Base-by-base conservation (phyloP, 2,329 filamentous ascomycete species). In the Daldinia sp. region DNA sequence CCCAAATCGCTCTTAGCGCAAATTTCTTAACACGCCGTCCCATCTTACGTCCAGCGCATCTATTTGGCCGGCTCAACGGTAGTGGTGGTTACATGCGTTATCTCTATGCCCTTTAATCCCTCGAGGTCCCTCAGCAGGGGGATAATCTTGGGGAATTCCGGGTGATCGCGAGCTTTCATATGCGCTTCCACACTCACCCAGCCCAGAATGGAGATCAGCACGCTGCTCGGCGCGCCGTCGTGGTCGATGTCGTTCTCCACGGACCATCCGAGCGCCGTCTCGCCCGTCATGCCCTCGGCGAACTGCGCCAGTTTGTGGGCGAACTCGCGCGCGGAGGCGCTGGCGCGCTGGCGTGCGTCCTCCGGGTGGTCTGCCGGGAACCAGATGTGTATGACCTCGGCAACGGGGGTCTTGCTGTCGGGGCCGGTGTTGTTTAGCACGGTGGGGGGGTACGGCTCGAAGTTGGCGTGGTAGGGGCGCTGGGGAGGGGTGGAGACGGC, bases 171-270 rank as follows among this genome's bases (percentile, higher is more conserved):
- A 17, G 63, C 66, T 35, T 58, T 45, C 47, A 27, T 21, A 30
- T 69, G 61, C 13, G 61, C 63, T 37, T 69, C 70, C 2, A 68
- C 15, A 27, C 61, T 68, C 0, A 61, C 56, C 71, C 72, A 74
- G 1, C 71, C 71, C 7, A 71, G 23, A 0, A 47, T 59, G n/a
- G 64, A 35, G 4, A 70, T 47, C 13, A 73, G 58, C 3, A 50
- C 58, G 3, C 69, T 62, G 37, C 56, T 50, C 35, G 21, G 60
- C 49, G 61, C 64, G 5, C 59, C 72, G 13, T 67, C 54, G 25
- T 34, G 59, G 21, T 47, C n/a, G 4, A 71, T 41, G 9, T 64
- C 63, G 17, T 54, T 56, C 66, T 72, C 69, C 1, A 70, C 29
- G 0, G 63, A 58, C 67, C 72, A 73, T 0, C 70, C 72, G 19